Evolutionary conservation across 1,139 yeast genomes (phyloP), one percentile per base, ranked within the genome.

Genomic region (Scheffersomyces illinoinensis): DNA sequence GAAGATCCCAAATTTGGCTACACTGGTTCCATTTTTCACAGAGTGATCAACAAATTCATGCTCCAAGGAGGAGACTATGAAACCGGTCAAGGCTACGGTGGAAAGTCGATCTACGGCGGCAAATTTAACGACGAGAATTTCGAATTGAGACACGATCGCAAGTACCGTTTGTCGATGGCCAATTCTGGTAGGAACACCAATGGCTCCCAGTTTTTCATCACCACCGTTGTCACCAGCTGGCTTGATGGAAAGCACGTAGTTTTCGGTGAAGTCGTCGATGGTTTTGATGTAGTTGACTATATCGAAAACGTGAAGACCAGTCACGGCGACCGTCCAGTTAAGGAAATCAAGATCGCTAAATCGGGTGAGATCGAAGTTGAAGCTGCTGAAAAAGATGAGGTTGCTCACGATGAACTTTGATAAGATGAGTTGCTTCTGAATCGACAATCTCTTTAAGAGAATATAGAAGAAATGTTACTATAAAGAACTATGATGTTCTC

Each of bases 221-320:
- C 88, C 64, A 87, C 92, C 18, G 87, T 81, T 6, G 75, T 82
- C 19, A 85, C 91, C 48, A 74, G 78, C 52, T 86, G 89, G 89
- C 81, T 90, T 67, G 85, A 89, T 72, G 89, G 89, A 50, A 76
- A 75, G 24, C 93, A 90, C 73, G 96, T 90, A 65, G 95, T 89
- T n/a, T 90, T 90, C 68, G 96, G 96, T 59, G 90, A 89, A 74
- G 89, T 90, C 57, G 61, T 86, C 12, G 90, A 87, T 56, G 95
- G 95, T 23, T 76, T 83, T 69, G 90, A 88, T 52, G 84, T 88
- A 17, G 86, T 86, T 51, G 78, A 81, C 59, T 74, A 79, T 68
- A 82, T 85, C 66, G 90, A 86, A 67, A 76, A 74, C 56, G 86
- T 83, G 61, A 76, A 82, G 66, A 85, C 87, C 50, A 71, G 74